Percentiles rank a stretch among this genome's conserved stretches.
Conservation (phyloP, 768 basidiomycete species). For the Tylopilus felleus region DNA sequence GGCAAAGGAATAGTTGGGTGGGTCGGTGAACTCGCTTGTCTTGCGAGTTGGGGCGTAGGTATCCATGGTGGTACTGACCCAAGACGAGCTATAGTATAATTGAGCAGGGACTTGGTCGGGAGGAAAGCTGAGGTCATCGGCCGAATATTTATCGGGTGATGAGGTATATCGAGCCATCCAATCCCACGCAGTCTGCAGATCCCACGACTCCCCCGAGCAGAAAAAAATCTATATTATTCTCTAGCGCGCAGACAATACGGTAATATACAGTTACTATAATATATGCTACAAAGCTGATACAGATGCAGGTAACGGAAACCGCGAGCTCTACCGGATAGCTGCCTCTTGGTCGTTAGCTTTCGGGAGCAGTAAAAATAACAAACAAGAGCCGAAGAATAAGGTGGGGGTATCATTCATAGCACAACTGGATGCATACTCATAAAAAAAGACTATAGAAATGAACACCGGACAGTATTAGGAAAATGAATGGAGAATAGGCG, state of each 20-base stretch:
- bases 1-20: constrained; percentile 65
- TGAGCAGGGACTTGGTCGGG: constrained; percentile 3
- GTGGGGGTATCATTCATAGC: constrained; percentile 17
- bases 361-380: constrained; percentile 3
- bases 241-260: not conserved
- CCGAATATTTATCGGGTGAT: not conserved
- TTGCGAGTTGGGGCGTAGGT: constrained; percentile 17
- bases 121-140: not conserved
- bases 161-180: constrained; percentile 14
- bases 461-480: not conserved
- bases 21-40: constrained; percentile 49
- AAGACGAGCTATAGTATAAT: constrained; percentile 8
- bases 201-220: not conserved
- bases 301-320: constrained; percentile 7
- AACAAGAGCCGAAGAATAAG: not conserved
- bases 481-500: not conserved
- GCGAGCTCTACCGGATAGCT: constrained; percentile 6
- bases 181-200: constrained; percentile 18
- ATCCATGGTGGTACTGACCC: constrained; percentile 26
- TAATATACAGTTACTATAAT: constrained; percentile 20
- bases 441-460: constrained; percentile 3
- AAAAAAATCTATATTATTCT: not conserved
- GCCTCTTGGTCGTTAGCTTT: constrained; percentile 5
- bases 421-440: constrained; percentile 14
- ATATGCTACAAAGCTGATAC: constrained; percentile 23